Conservation (phyloP, 2,329 filamentous ascomycete species). For the Dactylellina haptotyla region DNA sequence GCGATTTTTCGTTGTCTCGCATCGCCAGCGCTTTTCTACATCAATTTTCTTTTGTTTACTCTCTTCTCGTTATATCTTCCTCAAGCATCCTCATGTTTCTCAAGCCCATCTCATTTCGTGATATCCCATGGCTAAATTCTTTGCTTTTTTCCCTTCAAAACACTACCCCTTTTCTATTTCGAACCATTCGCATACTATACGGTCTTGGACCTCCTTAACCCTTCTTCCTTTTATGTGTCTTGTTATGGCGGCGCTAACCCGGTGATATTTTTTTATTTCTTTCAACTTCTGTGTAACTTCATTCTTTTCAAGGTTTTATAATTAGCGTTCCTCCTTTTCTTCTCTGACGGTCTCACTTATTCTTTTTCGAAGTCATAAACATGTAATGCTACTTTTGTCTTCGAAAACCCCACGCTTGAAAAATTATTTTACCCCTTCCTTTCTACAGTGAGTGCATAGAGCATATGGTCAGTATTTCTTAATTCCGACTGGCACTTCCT, state of each 20-base stretch:
- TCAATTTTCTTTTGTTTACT: conserved; percentile 38
- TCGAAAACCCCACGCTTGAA: conserved; percentile 12
- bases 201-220: conserved; percentile 9
- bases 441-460: not conserved
- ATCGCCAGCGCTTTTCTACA: conserved; percentile 22
- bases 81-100: conserved; percentile 22
- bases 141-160: conserved; percentile 2
- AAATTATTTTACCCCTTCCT: not conserved
- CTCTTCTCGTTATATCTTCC: conserved; percentile 3
- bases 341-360: conserved; percentile 4
- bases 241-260: conserved; percentile 49
- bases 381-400: conserved; percentile 27
- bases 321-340: conserved; percentile 15
- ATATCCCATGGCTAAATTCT: conserved; percentile 44
- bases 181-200: not conserved
- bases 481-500: too few species aligned
- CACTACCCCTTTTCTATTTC: not conserved
- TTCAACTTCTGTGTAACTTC: not conserved
- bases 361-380: not conserved
- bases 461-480: too few species aligned
- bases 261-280: conserved; percentile 31
- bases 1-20: conserved; percentile 13
- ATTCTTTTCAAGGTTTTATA: conserved; percentile 11
- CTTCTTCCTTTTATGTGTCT: conserved; percentile 29
- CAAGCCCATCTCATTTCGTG: conserved; percentile 38